A percentile compares a stretch with the other conserved stretches of the same genome.
Conservation (phyloP, 305 asterid species). For the Plantago rigida region DNA sequence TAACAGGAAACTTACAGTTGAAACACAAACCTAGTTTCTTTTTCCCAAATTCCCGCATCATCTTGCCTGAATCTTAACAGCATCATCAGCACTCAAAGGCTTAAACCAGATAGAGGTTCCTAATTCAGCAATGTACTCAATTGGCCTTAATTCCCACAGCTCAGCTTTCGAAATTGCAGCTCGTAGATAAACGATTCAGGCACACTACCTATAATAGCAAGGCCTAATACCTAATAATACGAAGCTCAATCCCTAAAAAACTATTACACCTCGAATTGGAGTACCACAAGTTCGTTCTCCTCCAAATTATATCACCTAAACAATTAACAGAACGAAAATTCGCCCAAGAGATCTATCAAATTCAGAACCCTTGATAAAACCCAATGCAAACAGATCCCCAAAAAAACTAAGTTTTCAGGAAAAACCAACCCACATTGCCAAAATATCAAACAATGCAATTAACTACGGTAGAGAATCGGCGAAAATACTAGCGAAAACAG, state of each 20-base stretch:
- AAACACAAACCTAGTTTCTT: slow-evolving; percentile 26
- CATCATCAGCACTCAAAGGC: slow-evolving; percentile 27
- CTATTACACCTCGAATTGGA: not conserved
- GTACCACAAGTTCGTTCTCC: too few relatives aligned
- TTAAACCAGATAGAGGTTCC: slow-evolving; percentile 14
- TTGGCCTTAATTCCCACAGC: not conserved
- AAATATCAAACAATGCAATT: slow-evolving; percentile 14
- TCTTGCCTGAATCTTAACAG: slow-evolving; percentile 28
- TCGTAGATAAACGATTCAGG: not conserved
- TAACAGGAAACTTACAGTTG: slow-evolving; percentile 30
- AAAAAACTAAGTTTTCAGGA: slow-evolving; percentile 19
- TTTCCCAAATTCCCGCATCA: slow-evolving; percentile 27
- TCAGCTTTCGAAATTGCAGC: not conserved
- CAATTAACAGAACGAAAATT: not conserved
- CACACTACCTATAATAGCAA: not conserved
- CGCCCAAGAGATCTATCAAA: slow-evolving; percentile 13
- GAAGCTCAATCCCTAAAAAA: not conserved
- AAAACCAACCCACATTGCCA: slow-evolving; percentile 40
- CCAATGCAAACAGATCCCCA: slow-evolving; percentile 29
- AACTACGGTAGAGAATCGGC: slow-evolving; percentile 4
- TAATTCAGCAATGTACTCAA: not conserved
- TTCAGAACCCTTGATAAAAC: slow-evolving; percentile 21
- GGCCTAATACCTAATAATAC: too few relatives aligned
- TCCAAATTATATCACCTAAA: too few relatives aligned
- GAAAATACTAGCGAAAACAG: not conserved